Evolutionary conservation across 164 flowering plant genomes (phyloP).

Genomic region (Tetracentron sinense): DNA sequence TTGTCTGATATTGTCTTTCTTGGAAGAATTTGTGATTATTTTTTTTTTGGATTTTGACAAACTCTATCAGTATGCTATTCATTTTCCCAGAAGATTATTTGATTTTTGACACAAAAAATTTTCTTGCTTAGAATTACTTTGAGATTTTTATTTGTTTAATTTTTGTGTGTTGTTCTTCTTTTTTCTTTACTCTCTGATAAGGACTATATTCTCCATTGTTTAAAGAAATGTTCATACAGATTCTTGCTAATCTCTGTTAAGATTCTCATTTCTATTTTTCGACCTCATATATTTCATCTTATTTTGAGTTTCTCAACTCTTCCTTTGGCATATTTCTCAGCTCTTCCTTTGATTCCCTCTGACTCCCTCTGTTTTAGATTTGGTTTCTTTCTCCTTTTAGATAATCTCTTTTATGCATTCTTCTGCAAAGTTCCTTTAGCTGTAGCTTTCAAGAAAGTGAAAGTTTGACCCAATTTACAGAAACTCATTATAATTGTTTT

Average conservation of each 20-base stretch:
- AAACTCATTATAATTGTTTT: conserved; percentile 1
- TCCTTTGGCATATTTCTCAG: neutral
- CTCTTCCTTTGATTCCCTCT: conserved; percentile 5
- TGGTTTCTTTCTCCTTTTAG: conserved; percentile 47
- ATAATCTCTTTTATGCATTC: conserved; percentile 30
- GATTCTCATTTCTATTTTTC: neutral
- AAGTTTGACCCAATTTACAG: conserved; percentile 46
- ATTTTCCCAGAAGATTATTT: neutral
- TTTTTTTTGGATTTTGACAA: neutral
- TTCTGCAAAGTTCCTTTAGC: conserved; percentile 31
- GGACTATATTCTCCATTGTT: neutral
- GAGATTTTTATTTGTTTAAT: too few species aligned
- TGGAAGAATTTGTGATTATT: neutral
- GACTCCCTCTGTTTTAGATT: conserved; percentile 31
- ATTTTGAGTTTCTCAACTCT: neutral
- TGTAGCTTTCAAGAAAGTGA: conserved; percentile 55
- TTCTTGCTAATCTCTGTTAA: neutral
- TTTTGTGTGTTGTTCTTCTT: neutral
- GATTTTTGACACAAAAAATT: neutral
- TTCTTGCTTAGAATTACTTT: too few species aligned
- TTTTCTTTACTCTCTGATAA: neutral
- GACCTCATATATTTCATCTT: neutral
- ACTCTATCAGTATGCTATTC: neutral
- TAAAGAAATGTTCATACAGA: neutral
- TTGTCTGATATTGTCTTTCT: neutral